A percentile compares a stretch with the other conserved stretches of the same genome.
Conservation (phyloP, 2,329 filamentous ascomycete species). For the Sporothrix dimorphospora region DNA sequence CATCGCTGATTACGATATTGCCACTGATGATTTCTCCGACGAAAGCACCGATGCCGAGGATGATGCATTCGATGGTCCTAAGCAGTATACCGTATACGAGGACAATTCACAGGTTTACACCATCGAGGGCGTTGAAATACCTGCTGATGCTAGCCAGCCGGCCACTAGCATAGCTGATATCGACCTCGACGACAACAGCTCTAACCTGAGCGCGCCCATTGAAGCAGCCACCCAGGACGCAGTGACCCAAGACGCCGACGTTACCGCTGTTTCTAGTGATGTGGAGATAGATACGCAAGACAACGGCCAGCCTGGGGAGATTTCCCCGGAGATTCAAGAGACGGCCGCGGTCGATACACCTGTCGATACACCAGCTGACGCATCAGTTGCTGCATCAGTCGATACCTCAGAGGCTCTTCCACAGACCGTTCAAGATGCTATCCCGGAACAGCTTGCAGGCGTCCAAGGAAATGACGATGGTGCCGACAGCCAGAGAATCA, state of each 20-base stretch:
- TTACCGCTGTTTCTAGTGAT: not conserved
- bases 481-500: not conserved
- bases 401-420: not conserved
- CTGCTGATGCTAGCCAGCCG: not conserved
- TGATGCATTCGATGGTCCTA: not conserved
- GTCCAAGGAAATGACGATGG: not conserved
- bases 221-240: not conserved
- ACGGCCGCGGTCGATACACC: not conserved
- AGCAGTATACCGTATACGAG: not conserved
- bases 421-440: not conserved
- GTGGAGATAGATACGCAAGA: not conserved
- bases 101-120: not conserved
- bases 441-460: slow-evolving; percentile 15
- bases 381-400: not conserved
- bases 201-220: not conserved
- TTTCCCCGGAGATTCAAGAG: not conserved
- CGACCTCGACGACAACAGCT: not conserved
- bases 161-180: not conserved
- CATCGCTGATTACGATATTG: not conserved
- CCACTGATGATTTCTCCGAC: not conserved
- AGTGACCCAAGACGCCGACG: not conserved
- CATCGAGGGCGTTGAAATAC: not conserved
- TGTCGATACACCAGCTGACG: not conserved
- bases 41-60: not conserved
- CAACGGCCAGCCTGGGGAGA: not conserved